Evolutionary conservation across 1,284 basidiomycete genomes (phyloP), one percentile per base, ranked within the genome.

Genomic region (Sutorius eximius): DNA sequence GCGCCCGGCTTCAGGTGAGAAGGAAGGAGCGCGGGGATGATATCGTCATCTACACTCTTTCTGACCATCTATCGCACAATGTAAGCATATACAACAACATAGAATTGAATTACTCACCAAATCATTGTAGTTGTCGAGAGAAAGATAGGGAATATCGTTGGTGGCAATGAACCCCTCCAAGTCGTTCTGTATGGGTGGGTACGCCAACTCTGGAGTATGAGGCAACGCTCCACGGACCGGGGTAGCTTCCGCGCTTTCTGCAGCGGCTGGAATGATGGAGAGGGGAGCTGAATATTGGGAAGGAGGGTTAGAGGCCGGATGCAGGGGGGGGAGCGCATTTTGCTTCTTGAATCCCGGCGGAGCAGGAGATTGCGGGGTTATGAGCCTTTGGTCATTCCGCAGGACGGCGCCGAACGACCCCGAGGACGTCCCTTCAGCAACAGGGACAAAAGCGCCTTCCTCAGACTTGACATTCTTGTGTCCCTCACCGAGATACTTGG

Each of bases 101-200:
- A 9, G 4, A 36, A 36, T 45, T 22, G 34, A 5, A 20, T 32
- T 5, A 53, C 69, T 52, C 42, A 69, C 71, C 50, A 18, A 1
- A 45, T 45, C 15, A 33, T 37, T 24, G 37, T 22, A 46, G 18
- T n/a, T 8, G 30, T 65, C 65, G 30, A 80, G 65, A 36, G 70
- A 66, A 29, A 80, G 61, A 42, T 65, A 59, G 5, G 78, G 77
- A 37, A 80, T 80, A 2, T 73, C 69, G 12, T 66, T 61, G 10
- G 70, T 78, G 4, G 72, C 55, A 13, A 77, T 69, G 52, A 77
- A 79, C 7, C 42, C 64, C 7, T 55, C 51, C n/a, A 43, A 20
- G 5, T 40, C 13, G 9, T 41, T 36, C 11, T 13, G 1, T 27
- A 3, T 5, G 24, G 24, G 18, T 5, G 60, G 66, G 45, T 57